Base-by-base conservation (phyloP, 108 stramenopile species). In the Skeletonema tropicum region DNA sequence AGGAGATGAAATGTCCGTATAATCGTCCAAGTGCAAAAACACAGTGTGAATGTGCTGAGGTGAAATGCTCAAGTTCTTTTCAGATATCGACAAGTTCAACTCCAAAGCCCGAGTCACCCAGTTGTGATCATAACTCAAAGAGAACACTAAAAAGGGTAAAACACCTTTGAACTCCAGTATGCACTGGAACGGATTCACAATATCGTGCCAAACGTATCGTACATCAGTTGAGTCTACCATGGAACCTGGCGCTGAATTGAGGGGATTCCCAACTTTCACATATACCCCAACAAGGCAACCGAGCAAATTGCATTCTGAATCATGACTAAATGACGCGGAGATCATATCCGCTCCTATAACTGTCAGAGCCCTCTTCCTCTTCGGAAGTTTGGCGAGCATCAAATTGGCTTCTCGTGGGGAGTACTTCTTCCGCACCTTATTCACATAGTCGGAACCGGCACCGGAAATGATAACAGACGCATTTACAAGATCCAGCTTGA, bases 11-110 rank as follows among this genome's bases (percentile, higher is more conserved):
- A 72, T n/a, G 33, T 82, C 81, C 8, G 61, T 73, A 21, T 49
- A 82, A 35, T 77, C 76, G 33, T 82, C 81, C n/a, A 82, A 29
- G 60, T 82, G 81, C 29, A 77, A 36, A 26, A 82, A 55, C 33
- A 70, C 42, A 8, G 81, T 82, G 35, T 82, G 74, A 19, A 82
- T 61, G 23, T 77, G 65, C 12, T 32, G 52, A 7, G 74, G 74
- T 21, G 64, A 60, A 52, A 82, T 60, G 30, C 39, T 39, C 19
- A 73, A 15, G 23, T 38, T 26, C 30, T 67, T 30, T 52, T 77
- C 55, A 13, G 81, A 57, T 39, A 71, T 32, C 29, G 68, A 33
- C 25, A 67, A 11, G 38, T 73, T 21, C 6, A 77, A 30, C 32
- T 39, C 58, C 19, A 82, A 39, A 21, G 33, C 23, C 48, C 69